Base-by-base conservation (phyloP, 306 rosid genomes). In the Cotoneaster glaucophyllus region DNA sequence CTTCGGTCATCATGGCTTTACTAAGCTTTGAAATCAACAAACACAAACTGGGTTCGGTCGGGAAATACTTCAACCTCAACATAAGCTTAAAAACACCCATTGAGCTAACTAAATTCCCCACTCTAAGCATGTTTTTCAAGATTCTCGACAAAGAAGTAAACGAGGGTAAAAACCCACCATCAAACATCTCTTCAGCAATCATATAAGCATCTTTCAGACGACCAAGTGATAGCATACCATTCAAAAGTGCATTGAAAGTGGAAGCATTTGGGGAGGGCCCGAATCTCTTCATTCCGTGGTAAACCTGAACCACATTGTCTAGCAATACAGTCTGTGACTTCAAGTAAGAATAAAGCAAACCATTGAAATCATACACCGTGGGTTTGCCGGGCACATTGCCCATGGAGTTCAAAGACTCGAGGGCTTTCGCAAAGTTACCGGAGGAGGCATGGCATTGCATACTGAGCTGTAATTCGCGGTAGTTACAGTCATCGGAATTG, bases 221-320 rank as follows among this genome's bases (percentile, higher is more conserved):
- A 69, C 79, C 81, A 34, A 61, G 79, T 29, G 79, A 75, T 67
- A 83, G 17, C 80, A 86, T 62, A 52, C 87, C 84, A 76, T 81
- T 81, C 64, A 86, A 41, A 76, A 86, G 84, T 7, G 71, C 61
- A 69, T 81, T 86, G 80, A 86, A 86, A 48, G 90, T 83, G n/a
- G 70, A 50, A 6, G 82, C 85, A 74, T 81, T 81, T 21, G 90
- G 90, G 26, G 44, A 32, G 7, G 84, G 85, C 53, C 90, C 85
- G 8, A 69, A 78, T 28, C 74, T 84, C 68, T 76, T 81, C 90
- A 86, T 86, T 67, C 76, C 83, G 26, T 3, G 28, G 79, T 83
- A 86, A 18, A 86, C 74, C 34, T 81, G 73, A 61, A 73, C 71
- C 58, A 81, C 41, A 54, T 73, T 70, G 43, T 81, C 80, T 48